A percentile compares a stretch with the other conserved stretches of the same genome.
Evolutionary conservation across 176 grass and related monocot species (phyloP).

Genomic region (Alopecurus myosuroides): DNA sequence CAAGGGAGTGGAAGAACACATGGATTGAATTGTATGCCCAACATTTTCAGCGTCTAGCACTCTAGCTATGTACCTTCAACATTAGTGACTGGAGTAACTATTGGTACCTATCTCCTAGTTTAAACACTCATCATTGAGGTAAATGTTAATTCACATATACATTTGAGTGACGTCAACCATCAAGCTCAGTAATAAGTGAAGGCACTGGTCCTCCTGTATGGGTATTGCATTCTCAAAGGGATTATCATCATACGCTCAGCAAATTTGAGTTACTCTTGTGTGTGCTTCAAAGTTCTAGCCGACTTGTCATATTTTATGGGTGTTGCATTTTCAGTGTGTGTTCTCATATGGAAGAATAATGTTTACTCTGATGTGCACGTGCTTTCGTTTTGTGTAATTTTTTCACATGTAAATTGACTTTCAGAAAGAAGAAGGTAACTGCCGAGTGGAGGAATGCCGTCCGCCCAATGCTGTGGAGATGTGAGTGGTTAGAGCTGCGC

Average conservation of each 20-base stretch:
- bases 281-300: neutral
- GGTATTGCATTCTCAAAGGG: no score
- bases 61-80: neutral
- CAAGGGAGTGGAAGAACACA: neutral
- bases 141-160: neutral
- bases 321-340: neutral
- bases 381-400: constrained; percentile 15
- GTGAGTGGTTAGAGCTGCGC: constrained; percentile 78
- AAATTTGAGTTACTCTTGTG: neutral
- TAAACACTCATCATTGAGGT: neutral
- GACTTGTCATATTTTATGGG: constrained; percentile 11
- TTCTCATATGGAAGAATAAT: constrained; percentile 4
- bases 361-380: neutral
- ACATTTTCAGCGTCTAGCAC: neutral
- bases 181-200: neutral
- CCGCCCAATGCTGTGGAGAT: constrained; percentile 69
- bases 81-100: neutral
- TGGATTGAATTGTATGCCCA: neutral
- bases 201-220: neutral
- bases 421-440: constrained; percentile 87
- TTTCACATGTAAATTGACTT: constrained; percentile 13
- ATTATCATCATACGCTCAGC: no score
- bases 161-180: neutral
- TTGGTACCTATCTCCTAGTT: neutral
- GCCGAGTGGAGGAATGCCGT: constrained; percentile 70